Conservation (phyloP, 257 asterid species). For the Forsythia suspensa region DNA sequence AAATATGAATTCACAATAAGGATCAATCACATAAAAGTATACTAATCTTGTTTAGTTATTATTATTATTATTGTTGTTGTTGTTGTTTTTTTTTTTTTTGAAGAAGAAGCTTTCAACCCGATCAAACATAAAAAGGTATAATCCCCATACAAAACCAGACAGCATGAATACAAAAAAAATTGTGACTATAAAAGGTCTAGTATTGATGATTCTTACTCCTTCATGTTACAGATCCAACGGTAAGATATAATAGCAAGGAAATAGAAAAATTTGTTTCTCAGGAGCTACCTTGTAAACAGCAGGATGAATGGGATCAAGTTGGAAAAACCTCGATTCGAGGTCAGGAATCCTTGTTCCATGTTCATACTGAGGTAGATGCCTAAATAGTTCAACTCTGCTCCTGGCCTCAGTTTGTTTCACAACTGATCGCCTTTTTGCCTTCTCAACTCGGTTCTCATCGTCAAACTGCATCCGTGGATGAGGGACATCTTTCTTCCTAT, state of each 20-base stretch:
- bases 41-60: background rate
- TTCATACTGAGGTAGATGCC: conserved; percentile 96
- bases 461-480: conserved; percentile 99
- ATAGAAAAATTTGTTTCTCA: background rate
- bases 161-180: background rate
- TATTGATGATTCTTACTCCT: background rate
- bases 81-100: background rate
- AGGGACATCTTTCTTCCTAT: conserved; percentile 91
- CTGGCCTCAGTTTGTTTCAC: conserved; percentile 86
- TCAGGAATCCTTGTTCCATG: conserved; percentile 72
- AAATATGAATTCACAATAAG: conserved; percentile 22
- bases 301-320: conserved; percentile 76
- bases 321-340: conserved; percentile 75
- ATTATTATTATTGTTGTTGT: too few relatives aligned
- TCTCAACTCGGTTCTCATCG: conserved; percentile 80
- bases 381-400: conserved; percentile 87
- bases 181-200: background rate
- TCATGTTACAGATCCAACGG: background rate
- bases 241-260: background rate
- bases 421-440: conserved; percentile 89
- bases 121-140: background rate
- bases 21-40: background rate
- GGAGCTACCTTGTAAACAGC: conserved; percentile 70
- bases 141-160: background rate
- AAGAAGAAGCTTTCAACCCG: background rate